Conservation (phyloP, 352 stramenopile species). For the Phytophthora ramorum region DNA sequence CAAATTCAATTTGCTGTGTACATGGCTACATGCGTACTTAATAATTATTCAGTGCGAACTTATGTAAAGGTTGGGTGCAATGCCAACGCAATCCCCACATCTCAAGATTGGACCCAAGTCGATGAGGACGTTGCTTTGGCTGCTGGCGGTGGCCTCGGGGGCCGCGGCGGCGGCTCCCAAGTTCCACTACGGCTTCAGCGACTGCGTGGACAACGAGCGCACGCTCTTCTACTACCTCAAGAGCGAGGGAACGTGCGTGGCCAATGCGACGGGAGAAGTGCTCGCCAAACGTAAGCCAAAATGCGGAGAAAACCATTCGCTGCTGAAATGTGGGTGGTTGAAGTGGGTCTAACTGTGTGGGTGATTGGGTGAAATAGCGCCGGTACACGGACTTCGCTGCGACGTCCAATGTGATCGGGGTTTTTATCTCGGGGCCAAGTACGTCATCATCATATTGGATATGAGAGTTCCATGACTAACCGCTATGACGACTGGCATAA, state of each 20-base stretch:
- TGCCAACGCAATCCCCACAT: conserved; percentile 24
- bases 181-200: conserved; percentile 79
- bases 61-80: conserved; percentile 32
- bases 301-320: background rate
- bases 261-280: conserved; percentile 40
- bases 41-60: conserved; percentile 12
- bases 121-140: conserved; percentile 20
- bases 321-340: background rate
- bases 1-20: conserved; percentile 6
- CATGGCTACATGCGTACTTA: no score
- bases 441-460: conserved; percentile 29
- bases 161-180: conserved; percentile 6
- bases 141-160: conserved; percentile 3
- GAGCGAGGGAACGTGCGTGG: conserved; percentile 51
- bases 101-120: conserved; percentile 15
- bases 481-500: background rate
- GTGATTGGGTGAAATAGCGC: conserved; percentile 40
- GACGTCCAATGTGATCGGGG: conserved; percentile 76
- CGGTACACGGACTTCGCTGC: conserved; percentile 71
- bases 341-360: background rate
- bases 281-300: conserved; percentile 52
- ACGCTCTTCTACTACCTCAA: conserved; percentile 82
- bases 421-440: conserved; percentile 83
- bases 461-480: background rate
- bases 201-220: conserved; percentile 80